Evolutionary conservation across 805 yeast species (phyloP), one percentile per base, ranked within the genome.

Genomic region (Candida piceae): DNA sequence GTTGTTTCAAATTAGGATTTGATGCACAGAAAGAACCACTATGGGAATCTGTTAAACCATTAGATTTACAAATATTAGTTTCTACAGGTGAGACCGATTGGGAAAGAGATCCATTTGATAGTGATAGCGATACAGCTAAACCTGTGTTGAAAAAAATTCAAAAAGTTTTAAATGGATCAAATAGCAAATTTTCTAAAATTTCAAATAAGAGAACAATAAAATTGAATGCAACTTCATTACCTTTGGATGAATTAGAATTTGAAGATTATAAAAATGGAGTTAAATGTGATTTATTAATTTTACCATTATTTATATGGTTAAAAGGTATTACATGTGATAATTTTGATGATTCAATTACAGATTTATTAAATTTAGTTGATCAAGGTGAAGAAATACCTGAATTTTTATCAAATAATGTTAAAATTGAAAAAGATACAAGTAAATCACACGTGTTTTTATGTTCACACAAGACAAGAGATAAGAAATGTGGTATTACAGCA

Each of bases 401-500:
- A 8, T 8, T 23, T n/a, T 21, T 42, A 9, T 23, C 44, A 4
- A 39, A 42, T 5, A 57, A 45, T 52, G 58, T 35, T 18, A 6
- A 35, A 23, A 11, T 76, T 3, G 62, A 57, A 22, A 63, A 56
- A 29, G 76, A 70, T 34, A 41, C 33, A 2, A 65, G 61, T 38
- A 57, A 58, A 29, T 58, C 82, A 1, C 74, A 71, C 49, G 67
- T 90, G 2, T 71, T 93, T 33, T 60, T 93, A 35, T 90, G 98
- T 52, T 89, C 97, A 0, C 98, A 90, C 60, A 69, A 71, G 34
- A 85, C 94, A 9, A 78, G 97, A 58, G 98, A 90, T 57, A 89
- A 87, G 58, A 69, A 90, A 43, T 90, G 98, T 62, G 97, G 96
- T 33, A 68, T 87, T 32, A 86, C 97, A 1, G 97, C 97, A 0